Percentiles rank a stretch among this genome's conserved stretches.
phyloP scores from a whole-genome alignment of 129 eudicot genomes.

The Centella asiatica region DNA sequence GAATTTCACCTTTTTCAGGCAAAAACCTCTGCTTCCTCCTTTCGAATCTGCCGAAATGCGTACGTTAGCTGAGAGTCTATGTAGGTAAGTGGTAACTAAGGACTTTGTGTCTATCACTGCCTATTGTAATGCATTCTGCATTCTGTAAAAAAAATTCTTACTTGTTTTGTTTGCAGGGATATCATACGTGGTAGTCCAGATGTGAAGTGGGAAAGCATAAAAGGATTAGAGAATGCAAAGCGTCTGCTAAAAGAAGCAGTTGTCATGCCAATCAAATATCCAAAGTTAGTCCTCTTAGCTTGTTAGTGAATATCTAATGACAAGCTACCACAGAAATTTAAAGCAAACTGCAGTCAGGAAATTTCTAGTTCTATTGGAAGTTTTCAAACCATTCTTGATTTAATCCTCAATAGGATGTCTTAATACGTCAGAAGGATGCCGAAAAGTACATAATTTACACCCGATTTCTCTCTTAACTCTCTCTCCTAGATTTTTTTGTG shows the following conservation, averaged over 20 bases:
- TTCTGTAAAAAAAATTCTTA: neutral
- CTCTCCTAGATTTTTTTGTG: no score
- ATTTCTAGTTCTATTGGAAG: no score
- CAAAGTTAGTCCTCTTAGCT: conserved; percentile 44
- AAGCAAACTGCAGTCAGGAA: neutral
- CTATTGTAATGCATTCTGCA: neutral
- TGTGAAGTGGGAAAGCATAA: conserved; percentile 96
- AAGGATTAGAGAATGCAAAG: conserved; percentile 94
- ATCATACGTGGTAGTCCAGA: conserved; percentile 91
- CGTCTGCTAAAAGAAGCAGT: conserved; percentile 99
- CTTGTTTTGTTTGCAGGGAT: conserved; percentile 48
- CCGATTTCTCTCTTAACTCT: no score
- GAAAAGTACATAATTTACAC: no score
- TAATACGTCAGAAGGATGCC: no score
- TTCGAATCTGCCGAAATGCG: conserved; percentile 97
- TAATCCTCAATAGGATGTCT: no score
- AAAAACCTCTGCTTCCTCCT: conserved; percentile 72
- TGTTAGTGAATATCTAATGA: neutral
- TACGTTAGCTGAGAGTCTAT: conserved; percentile 80
- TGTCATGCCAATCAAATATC: conserved; percentile 98
- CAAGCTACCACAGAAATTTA: neutral
- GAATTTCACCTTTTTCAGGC: conserved; percentile 41
- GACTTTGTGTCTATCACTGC: neutral
- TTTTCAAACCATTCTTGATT: no score
- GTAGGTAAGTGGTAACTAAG: conserved; percentile 48